Conservation (phyloP, 108 stramenopile species). For the Cyclotella distinguenda region DNA sequence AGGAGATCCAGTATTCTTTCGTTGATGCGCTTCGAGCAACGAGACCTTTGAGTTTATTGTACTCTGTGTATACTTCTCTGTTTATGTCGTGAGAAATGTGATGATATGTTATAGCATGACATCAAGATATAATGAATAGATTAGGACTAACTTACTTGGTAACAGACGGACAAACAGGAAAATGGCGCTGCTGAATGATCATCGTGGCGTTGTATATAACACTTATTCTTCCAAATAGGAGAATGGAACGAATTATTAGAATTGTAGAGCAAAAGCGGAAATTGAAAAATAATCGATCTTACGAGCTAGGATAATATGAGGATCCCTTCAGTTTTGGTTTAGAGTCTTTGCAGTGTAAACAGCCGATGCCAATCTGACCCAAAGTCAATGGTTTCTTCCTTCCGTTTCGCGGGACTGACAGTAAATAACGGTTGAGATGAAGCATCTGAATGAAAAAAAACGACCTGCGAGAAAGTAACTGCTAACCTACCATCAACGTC, state of each 20-base stretch:
- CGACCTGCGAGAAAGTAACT: not conserved
- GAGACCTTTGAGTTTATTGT: slow-evolving; percentile 41
- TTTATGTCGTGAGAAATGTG: too few relatives aligned
- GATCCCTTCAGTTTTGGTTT: slow-evolving; percentile 35
- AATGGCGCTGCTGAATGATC: slow-evolving; percentile 50
- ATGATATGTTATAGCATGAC: too few relatives aligned
- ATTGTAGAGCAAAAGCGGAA: too few relatives aligned
- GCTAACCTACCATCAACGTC: slow-evolving; percentile 55
- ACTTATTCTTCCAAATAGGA: too few relatives aligned
- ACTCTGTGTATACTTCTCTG: slow-evolving; percentile 22
- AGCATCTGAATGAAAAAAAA: slow-evolving; percentile 5
- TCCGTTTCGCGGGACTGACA: slow-evolving; percentile 65
- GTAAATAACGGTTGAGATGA: not conserved
- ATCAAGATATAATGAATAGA: not conserved
- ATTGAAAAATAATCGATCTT: too few relatives aligned
- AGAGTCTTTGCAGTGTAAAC: slow-evolving; percentile 60
- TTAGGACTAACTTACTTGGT: slow-evolving; percentile 43
- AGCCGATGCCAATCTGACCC: slow-evolving; percentile 85
- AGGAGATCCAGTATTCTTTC: slow-evolving; percentile 45
- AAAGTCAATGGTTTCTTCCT: slow-evolving; percentile 74
- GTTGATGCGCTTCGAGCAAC: slow-evolving; percentile 45
- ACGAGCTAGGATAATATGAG: slow-evolving; percentile 40
- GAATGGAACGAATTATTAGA: too few relatives aligned
- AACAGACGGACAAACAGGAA: slow-evolving; percentile 59
- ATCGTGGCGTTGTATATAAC: slow-evolving; percentile 50